Conservation (phyloP, 345 rosid genomes). For the Citrus inodora region DNA sequence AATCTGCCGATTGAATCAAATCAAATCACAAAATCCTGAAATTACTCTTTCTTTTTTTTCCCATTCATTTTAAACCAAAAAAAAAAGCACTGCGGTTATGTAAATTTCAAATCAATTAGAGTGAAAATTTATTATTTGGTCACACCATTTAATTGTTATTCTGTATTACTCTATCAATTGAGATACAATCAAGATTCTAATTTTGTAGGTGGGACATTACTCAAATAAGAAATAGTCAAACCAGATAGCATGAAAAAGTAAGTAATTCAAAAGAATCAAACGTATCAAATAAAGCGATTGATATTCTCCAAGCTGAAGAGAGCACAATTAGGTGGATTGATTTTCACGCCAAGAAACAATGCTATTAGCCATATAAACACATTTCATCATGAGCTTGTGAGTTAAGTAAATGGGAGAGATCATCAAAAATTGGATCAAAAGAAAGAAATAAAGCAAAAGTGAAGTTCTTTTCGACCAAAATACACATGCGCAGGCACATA, state of each 20-base stretch:
- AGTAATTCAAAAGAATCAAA: background rate
- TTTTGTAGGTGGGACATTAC: background rate
- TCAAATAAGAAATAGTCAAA: background rate
- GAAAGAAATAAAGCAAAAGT: slow-evolving; percentile 11
- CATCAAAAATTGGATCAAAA: background rate
- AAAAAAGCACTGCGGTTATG: background rate
- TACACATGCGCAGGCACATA: slow-evolving; percentile 5
- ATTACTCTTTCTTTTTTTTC: too few species aligned
- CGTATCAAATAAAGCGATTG: background rate
- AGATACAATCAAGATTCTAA: background rate
- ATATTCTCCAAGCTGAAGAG: background rate
- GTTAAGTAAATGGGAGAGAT: background rate
- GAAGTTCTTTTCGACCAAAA: slow-evolving; percentile 1
- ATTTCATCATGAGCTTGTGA: background rate
- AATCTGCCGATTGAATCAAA: too few species aligned
- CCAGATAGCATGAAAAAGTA: too few species aligned
- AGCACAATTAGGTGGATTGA: background rate
- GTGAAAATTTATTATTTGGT: too few species aligned
- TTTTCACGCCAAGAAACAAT: background rate
- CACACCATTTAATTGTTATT: background rate
- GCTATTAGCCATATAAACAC: background rate
- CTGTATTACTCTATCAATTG: background rate
- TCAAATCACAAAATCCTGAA: too few species aligned
- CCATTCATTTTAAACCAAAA: too few species aligned
- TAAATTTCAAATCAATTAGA: background rate